Evolutionary conservation across 2,329 filamentous ascomycete species (phyloP), one percentile per base, ranked within the genome.

Genomic region (Venturia nashicola): DNA sequence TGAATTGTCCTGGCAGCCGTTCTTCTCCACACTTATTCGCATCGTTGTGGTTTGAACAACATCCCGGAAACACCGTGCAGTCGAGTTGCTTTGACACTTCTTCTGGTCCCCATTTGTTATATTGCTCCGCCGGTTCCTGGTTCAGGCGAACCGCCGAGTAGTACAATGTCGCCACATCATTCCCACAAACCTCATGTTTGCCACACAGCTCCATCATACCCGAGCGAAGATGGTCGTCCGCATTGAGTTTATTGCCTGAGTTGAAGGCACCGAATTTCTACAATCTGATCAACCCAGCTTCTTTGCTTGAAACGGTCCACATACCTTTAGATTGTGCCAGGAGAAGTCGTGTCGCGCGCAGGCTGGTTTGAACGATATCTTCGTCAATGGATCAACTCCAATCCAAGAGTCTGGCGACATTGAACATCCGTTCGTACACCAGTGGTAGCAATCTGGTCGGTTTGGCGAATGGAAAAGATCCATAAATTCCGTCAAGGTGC

Each of bases 31-130:
- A 60, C 8, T 60, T 60, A 1, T 43, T 34, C 20, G 23, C 7
- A 39, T 59, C 46, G 62, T 63, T 46, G 11, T 32, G 36, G 60
- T 61, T 61, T 63, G 57, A 62, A 61, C 36, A 59, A 39, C n/a
- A 61, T 55, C 51, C 63, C 20, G 59, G 59, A n/a, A 60, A 60
- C 3, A 60, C 23, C 8, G 59, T 60, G 27, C 59, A 60, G 36
- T 60, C 59, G 20, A 44, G 36, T 14, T 60, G 20, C 34, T 42
- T 44, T 2, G 51, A 5, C 8, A 57, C 2, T 16, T 57, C 51
- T 27, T 43, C 36, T 42, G 59, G 39, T 5, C 42, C 39, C 59
- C 59, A 60, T 5, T 9, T 44, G n/a, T 42, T 44, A 20, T 60
- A 12, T 39, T 60, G 18, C 20, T 34, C 32, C 6, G 59, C 59